Base-by-base conservation (phyloP, 192 early-diverging fungal species). In the Entomortierella parvispora region DNA sequence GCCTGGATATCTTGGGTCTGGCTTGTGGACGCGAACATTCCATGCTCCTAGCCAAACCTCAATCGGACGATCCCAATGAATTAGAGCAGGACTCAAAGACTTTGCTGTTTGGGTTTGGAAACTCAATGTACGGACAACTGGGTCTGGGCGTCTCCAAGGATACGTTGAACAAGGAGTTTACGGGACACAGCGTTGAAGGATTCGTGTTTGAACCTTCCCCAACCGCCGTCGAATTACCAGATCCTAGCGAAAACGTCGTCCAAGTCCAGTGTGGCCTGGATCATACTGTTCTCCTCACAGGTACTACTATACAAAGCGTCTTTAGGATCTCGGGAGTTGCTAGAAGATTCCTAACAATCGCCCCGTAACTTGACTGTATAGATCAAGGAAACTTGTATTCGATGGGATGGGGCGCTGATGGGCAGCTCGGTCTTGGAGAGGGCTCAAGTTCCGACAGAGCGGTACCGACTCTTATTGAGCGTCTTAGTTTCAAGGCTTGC, bases 401-500 rank as follows among this genome's bases (percentile, higher is more conserved):
- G 0, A 90, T 92, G 90, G 91, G 91, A 34, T 92, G 91, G 91
- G 87, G 90, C 17, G 83, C 90, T n/a, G 91, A 92, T 61, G 91
- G 91, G 9, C 91, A 92, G 80, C 71, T 92, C 31, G 91, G 91
- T 15, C 65, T 87, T 20, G 90, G 90, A 2, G 63, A 69, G 11
- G 66, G 68, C 4, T 81, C 77, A 6, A 81, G 80, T 25, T 64
- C 61, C 5, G 84, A 85, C 44, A 70, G 71, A 23, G 53, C 62
- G 11, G 42, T 55, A 5, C 91, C 91, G 22, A 81, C 82, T 25
- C 26, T 65, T 25, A 82, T 91, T 9, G 61, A 81, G 23, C 71
- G 74, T 3, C 61, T 88, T 43, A 81, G 80, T 20, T 68, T 48
- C 59, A 77, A 68, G 7, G 63, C 60, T 2, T 32, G 28, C 8